These are phyloP conservation scores for Petasospora fabianii DNA, from an alignment of 1,139 yeast species.

Conservation along the genomic window DNA sequence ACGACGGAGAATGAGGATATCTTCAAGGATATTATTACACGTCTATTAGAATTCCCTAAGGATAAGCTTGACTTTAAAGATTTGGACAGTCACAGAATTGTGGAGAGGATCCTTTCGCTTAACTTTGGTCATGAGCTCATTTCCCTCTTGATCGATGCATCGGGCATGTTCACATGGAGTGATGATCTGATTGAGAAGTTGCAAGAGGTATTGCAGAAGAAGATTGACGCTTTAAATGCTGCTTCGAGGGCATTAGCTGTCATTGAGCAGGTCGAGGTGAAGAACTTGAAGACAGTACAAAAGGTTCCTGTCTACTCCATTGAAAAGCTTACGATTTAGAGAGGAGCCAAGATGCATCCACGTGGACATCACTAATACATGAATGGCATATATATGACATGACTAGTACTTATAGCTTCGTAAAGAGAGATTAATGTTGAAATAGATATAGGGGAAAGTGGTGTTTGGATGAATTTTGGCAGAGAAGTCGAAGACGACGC, in stretches of 20 bases:
- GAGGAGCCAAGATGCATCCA: too few species aligned
- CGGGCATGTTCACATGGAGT: conserved; percentile 66
- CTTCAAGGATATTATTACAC: conserved; percentile 62
- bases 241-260: conserved; percentile 55
- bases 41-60: conserved; percentile 50
- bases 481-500: too few species aligned
- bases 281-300: conserved; percentile 31
- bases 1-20: conserved; percentile 56
- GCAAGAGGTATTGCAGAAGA: conserved; percentile 41
- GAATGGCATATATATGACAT: too few species aligned
- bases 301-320: conserved; percentile 50
- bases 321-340: conserved; percentile 36
- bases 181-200: conserved; percentile 44
- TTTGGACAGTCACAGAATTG: conserved; percentile 32
- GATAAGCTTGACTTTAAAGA: conserved; percentile 32
- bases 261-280: conserved; percentile 46
- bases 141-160: conserved; percentile 65
- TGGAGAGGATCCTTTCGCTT: conserved; percentile 37
- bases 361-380: too few species aligned
- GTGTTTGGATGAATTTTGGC: conserved; percentile 5
- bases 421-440: too few species aligned
- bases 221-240: conserved; percentile 46
- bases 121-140: conserved; percentile 58
- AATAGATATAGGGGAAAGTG: not conserved
- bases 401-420: too few species aligned